phyloP scores from a whole-genome alignment of 768 basidiomycete species.

The Hemileccinum rubropunctum region DNA sequence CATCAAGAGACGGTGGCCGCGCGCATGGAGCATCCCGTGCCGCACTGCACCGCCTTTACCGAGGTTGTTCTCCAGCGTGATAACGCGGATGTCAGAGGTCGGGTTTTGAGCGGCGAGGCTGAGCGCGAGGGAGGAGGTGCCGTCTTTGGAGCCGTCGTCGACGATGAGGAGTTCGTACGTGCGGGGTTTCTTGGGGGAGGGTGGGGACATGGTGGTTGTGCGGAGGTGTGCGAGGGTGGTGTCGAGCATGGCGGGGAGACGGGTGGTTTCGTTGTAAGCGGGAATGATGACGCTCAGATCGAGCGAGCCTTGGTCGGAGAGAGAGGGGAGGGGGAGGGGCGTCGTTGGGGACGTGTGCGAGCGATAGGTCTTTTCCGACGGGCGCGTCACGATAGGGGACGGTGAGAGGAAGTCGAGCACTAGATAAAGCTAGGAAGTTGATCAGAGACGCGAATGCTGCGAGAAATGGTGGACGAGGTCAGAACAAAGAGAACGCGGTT shows the following conservation, averaged over 20 bases:
- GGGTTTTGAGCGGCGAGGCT: conserved; percentile 56
- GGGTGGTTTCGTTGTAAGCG: conserved; percentile 86
- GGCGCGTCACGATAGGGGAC: conserved; percentile 53
- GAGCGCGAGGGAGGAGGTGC: conserved; percentile 64
- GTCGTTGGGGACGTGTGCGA: conserved; percentile 51
- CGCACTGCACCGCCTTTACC: conserved; percentile 94
- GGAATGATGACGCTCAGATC: conserved; percentile 84
- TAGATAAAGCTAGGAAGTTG: conserved; percentile 55
- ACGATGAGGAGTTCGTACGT: conserved; percentile 83
- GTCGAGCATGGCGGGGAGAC: conserved; percentile 81
- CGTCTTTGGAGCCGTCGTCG: conserved; percentile 86
- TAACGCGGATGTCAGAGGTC: conserved; percentile 66
- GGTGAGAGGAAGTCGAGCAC: conserved; percentile 77
- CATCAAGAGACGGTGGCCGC: conserved; percentile 80
- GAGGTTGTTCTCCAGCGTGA: conserved; percentile 74
- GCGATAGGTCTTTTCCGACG: conserved; percentile 70
- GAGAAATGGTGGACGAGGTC: conserved; percentile 7
- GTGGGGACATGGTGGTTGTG: conserved; percentile 17
- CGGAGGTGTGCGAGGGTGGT: conserved; percentile 67
- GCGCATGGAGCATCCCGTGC: conserved; percentile 83
- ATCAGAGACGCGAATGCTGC: conserved; percentile 5
- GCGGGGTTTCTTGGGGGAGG: conserved; percentile 33
- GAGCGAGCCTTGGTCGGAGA: conserved; percentile 56
- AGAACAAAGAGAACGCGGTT: conserved; percentile 38
- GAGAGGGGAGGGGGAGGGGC: conserved; percentile 53